phyloP scores from a whole-genome alignment of 257 asterid genomes.

The Ilex asprella region DNA sequence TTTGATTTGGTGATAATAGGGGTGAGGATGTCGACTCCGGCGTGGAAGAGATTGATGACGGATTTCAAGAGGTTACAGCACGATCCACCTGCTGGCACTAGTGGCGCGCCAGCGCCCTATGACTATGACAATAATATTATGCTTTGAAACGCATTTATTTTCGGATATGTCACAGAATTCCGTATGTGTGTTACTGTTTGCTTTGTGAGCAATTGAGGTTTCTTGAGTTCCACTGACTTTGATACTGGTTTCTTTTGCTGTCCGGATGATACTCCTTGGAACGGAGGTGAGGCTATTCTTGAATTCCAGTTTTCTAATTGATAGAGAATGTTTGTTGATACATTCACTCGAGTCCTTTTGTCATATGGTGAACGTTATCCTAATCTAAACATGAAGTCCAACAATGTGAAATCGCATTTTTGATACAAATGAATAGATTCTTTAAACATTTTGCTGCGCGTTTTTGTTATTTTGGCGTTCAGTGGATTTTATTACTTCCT shows the following conservation, averaged over 20 bases:
- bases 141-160: conserved; percentile 93
- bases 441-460: no score
- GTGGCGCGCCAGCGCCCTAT: conserved; percentile 43
- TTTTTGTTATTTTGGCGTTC: no score
- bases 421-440: no score
- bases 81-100: conserved; percentile 93
- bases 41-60: conserved; percentile 91
- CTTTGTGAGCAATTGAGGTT: neutral
- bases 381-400: no score
- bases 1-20: neutral
- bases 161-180: conserved; percentile 42
- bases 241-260: conserved; percentile 38
- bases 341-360: no score
- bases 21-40: conserved; percentile 76
- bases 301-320: conserved; percentile 17
- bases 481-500: no score
- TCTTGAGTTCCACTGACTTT: neutral
- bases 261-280: conserved; percentile 96
- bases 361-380: no score
- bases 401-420: no score
- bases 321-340: neutral
- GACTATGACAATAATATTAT: conserved; percentile 63
- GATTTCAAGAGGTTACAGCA: conserved; percentile 91
- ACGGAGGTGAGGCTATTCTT: conserved; percentile 62
- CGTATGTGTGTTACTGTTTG: no score